Conservation (phyloP, 192 early-diverging fungal genomes). For the Coemansia sp. region DNA sequence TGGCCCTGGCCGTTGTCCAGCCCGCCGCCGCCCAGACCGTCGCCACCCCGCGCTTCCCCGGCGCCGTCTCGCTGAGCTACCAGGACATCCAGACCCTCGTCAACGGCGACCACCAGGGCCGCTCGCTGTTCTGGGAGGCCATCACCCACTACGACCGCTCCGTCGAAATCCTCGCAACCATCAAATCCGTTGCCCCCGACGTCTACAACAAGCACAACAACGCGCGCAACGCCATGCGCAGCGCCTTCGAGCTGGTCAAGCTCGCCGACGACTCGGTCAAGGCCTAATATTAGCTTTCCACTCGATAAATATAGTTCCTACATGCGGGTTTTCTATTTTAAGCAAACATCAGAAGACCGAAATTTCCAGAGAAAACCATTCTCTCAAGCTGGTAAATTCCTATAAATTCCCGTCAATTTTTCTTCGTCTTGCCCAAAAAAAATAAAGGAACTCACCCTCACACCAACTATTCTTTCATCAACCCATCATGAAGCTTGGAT, state of each 20-base stretch:
- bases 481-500: conserved; percentile 4
- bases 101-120: background rate
- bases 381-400: no score
- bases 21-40: background rate
- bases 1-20: background rate
- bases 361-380: no score
- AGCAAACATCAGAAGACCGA: no score
- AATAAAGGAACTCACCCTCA: no score
- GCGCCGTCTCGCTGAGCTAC: background rate
- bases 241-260: background rate
- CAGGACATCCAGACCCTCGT: background rate
- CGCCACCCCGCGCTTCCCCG: background rate
- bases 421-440: no score
- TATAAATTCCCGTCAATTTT: no score
- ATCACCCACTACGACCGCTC: background rate
- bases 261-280: background rate
- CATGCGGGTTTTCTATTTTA: no score
- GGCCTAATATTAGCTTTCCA: no score
- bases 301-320: no score
- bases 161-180: background rate
- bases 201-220: background rate
- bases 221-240: background rate
- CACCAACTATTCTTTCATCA: no score
- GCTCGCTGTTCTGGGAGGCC: background rate
- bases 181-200: background rate